Conservation (phyloP, 805 yeast species). For the Starmerella floris region DNA sequence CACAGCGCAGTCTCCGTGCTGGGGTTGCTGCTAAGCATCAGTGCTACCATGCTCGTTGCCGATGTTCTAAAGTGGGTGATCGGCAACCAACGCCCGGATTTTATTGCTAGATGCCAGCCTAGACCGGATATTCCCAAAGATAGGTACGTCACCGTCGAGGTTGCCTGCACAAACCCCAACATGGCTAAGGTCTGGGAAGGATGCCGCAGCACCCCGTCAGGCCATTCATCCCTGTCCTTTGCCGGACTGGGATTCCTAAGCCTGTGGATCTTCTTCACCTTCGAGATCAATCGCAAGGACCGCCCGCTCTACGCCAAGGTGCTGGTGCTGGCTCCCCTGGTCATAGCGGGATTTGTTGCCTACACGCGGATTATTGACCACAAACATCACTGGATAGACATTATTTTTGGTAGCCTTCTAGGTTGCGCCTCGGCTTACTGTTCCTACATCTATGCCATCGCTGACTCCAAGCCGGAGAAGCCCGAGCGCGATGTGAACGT, state of each 20-base stretch:
- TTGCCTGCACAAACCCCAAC: conserved; percentile 29
- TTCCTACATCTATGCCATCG: conserved; percentile 32
- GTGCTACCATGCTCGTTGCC: conserved; percentile 49
- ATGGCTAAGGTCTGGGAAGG: conserved; percentile 34
- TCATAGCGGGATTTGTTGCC: conserved; percentile 68
- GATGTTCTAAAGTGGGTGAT: conserved; percentile 69
- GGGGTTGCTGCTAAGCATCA: conserved; percentile 50
- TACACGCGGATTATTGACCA: conserved; percentile 80
- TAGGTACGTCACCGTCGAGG: conserved; percentile 23
- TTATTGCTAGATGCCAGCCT: conserved; percentile 73
- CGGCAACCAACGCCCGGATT: conserved; percentile 88
- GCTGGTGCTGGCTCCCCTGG: conserved; percentile 23
- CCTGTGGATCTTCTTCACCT: conserved; percentile 38
- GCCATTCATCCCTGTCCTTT: conserved; percentile 44
- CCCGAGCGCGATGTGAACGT: background rate
- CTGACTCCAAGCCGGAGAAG: background rate
- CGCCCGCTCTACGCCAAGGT: conserved; percentile 3
- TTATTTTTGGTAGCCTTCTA: conserved; percentile 53
- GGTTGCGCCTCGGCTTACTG: conserved; percentile 51
- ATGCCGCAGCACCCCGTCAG: conserved; percentile 44
- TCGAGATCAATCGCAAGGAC: conserved; percentile 1
- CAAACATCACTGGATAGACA: conserved; percentile 84
- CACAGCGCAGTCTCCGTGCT: conserved; percentile 46
- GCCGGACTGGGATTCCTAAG: conserved; percentile 37
- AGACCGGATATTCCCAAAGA: conserved; percentile 39